These are phyloP conservation scores for Jamesozyma gamospora DNA, from an alignment of 805 yeast genomes.

Conservation along the genomic window DNA sequence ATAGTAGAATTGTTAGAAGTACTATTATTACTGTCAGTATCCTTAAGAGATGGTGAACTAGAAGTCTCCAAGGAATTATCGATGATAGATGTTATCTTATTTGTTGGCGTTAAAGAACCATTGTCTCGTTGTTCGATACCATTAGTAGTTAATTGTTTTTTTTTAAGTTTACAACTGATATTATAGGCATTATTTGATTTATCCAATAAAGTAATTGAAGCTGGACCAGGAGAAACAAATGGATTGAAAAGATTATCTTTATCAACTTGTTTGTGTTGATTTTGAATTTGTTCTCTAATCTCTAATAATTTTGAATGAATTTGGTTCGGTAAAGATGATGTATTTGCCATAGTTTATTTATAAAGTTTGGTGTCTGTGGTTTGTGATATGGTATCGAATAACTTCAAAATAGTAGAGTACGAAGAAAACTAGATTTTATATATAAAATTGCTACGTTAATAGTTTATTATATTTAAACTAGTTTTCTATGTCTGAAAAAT, in stretches of 20 bases:
- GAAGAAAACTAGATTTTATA: too few species aligned
- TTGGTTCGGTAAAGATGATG: slow-evolving; percentile 1
- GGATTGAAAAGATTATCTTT: slow-evolving; percentile 13
- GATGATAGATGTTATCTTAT: too few species aligned
- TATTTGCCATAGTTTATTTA: neutral
- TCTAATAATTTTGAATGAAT: slow-evolving; percentile 5
- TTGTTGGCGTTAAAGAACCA: too few species aligned
- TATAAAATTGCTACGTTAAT: too few species aligned
- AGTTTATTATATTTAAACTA: too few species aligned
- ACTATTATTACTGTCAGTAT: neutral
- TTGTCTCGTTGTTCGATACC: too few species aligned
- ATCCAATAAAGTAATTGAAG: slow-evolving; percentile 32
- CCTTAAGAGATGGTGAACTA: neutral
- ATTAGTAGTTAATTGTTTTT: too few species aligned
- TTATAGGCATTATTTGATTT: slow-evolving; percentile 2
- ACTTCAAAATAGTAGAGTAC: too few species aligned
- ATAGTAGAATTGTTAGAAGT: neutral
- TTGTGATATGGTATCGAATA: too few species aligned
- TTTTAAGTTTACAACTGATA: neutral
- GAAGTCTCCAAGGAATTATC: neutral
- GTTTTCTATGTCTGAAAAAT: too few species aligned
- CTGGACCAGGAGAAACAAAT: slow-evolving; percentile 38
- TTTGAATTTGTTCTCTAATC: slow-evolving; percentile 9
- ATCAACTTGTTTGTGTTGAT: slow-evolving; percentile 3
- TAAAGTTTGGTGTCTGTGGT: too few species aligned